Base-by-base conservation (phyloP, 495 filamentous ascomycete species). In the Aspergillus nanangensis region DNA sequence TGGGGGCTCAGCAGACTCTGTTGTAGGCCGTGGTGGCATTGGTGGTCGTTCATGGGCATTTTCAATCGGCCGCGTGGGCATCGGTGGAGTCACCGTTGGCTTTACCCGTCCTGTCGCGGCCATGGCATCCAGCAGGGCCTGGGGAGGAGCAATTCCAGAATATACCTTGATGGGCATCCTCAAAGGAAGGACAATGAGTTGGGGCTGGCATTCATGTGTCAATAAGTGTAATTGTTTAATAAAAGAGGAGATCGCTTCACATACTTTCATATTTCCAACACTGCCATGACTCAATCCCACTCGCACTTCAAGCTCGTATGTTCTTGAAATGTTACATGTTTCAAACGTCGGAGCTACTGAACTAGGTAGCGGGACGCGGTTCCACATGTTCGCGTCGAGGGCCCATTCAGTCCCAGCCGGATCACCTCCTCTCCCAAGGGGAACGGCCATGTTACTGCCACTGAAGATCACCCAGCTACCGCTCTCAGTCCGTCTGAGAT, bases 141-240 rank as follows among this genome's bases (percentile, higher is more conserved):
- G 64, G 3, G 90, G 90, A 1, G 92, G 91, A n/a, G 75, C 68
- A 34, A 96, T 90, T 57, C 93, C 93, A n/a, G 90, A 95, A 65
- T 78, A 95, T 37, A 98, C 79, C 35, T 88, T 70, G 48, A 93
- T 75, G 49, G 83, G 83, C 62, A 96, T 82, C 43, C 82, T 75
- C 15, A 97, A 71, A 15, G 88, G 84, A 4, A 95, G 78, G 47
- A 86, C 74, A 20, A 88, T 77, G 32, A 80, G 68, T 58, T 92
- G 86, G 32, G 82, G 75, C 75, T 86, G n/a, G n/a, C n/a, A n/a
- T n/a, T n/a, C n/a, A n/a, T n/a, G n/a, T n/a, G n/a, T n/a, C n/a
- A n/a, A n/a, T n/a, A n/a, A n/a, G n/a, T 45, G 36, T 18, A 20
- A 22, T 21, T 2, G 23, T 21, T 49, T 23, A 44, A 31, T 31